Evolutionary conservation across 352 stramenopile species (phyloP), one percentile per base, ranked within the genome.

Genomic region (Elongisporangium undulatum): DNA sequence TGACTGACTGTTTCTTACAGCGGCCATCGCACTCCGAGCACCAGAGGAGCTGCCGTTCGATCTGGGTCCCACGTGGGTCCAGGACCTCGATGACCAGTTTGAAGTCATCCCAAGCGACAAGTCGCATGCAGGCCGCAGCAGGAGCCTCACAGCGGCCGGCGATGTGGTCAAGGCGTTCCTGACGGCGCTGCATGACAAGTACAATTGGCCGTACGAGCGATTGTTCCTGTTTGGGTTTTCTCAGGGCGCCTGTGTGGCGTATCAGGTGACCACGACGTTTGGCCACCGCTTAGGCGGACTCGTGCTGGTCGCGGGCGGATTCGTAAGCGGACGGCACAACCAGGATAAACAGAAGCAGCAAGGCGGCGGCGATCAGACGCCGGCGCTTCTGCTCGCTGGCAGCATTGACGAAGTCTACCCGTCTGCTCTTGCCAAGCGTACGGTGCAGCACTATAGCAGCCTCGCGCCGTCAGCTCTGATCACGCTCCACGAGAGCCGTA

Each of bases 201-300:
- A 87, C 56, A 62, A 49, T 16, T 90, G 81, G 81, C 66, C 51
- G 10, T 74, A 74, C 45, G 71, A 82, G 20, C 69, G 77, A 41
- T 49, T 90, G 21, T 87, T 87, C 54, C 59, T 90, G 34, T 82
- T 90, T 29, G 81, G 68, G 2, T 89, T 87, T 57, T 89, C 81
- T 0, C 81, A 90, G 49, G 81, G 79, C 49, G 81, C 79, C 2
- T 85, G 73, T 41, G 73, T 89, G 13, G 79, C 77, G 22, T 89
- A 83, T 64, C 72, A 90, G 39, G 56, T 73, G 56, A 68, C 74
- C 9, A 75, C 80, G 64, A 83, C 73, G 22, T 58, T 76, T 20
- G 64, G 57, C 1, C 53, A 52, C 15, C 74, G 72, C 0, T 64
- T 91, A 2, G 79, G 79, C 22, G 79, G 81, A 19, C 62, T 87